Evolutionary conservation across 106 monocot species (phyloP).

Genomic region (Dioscorea alata): DNA sequence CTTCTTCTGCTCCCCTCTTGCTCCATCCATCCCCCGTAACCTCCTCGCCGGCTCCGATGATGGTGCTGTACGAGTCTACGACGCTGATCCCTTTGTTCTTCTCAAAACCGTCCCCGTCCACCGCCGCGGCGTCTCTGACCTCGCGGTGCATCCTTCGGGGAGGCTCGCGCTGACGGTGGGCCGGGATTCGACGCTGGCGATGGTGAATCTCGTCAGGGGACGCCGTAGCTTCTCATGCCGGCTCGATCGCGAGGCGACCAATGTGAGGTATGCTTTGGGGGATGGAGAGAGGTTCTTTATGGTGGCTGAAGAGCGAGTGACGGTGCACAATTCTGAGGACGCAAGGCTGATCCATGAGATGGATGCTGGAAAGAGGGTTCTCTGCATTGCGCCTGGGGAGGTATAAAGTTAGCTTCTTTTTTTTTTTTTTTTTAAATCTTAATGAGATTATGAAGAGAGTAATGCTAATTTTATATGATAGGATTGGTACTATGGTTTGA

Average conservation of each 20-base stretch:
- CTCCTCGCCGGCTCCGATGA: constrained; percentile 67
- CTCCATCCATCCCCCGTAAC: constrained; percentile 68
- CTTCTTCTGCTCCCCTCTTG: constrained; percentile 42
- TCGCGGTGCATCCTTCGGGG: constrained; percentile 78
- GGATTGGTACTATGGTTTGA: too few species aligned
- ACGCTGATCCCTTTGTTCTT: constrained; percentile 78
- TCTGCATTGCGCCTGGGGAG: constrained; percentile 57
- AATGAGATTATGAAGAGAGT: too few species aligned
- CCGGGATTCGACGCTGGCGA: constrained; percentile 56
- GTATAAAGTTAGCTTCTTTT: constrained; percentile 19
- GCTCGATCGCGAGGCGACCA: constrained; percentile 56
- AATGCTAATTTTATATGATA: too few species aligned
- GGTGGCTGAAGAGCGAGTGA: constrained; percentile 49
- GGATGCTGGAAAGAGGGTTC: constrained; percentile 41
- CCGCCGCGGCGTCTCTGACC: constrained; percentile 38
- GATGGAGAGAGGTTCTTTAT: constrained; percentile 55
- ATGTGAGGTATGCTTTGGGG: constrained; percentile 46
- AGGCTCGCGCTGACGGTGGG: constrained; percentile 72
- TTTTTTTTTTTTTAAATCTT: too few species aligned
- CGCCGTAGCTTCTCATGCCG: constrained; percentile 66
- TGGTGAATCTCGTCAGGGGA: constrained; percentile 80
- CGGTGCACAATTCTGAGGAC: constrained; percentile 73
- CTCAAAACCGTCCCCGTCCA: constrained; percentile 46
- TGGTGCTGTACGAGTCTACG: constrained; percentile 72
- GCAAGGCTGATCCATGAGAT: constrained; percentile 57